phyloP scores from a whole-genome alignment of 192 early-diverging fungal species.

The Chytriomyces hyalinus region DNA sequence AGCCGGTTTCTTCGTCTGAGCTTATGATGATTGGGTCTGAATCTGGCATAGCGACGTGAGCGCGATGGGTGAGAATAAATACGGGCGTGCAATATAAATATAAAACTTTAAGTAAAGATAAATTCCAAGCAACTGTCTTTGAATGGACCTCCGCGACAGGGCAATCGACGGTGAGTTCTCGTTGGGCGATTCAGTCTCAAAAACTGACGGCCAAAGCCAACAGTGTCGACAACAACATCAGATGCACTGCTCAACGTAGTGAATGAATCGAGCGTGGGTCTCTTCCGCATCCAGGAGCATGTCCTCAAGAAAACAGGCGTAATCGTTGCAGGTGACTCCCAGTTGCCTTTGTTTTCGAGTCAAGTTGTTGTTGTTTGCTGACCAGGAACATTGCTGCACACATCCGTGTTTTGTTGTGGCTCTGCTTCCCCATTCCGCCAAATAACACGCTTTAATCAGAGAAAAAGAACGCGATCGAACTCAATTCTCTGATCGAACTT shows the following conservation, averaged over 20 bases:
- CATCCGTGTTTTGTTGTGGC: background rate
- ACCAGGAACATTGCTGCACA: background rate
- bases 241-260: constrained; percentile 53
- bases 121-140: no score
- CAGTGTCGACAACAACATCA: constrained; percentile 7
- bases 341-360: background rate
- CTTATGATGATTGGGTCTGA: no score
- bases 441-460: background rate
- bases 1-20: no score
- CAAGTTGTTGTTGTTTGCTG: background rate
- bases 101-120: no score
- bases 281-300: constrained; percentile 55
- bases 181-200: no score
- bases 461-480: background rate
- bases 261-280: constrained; percentile 48
- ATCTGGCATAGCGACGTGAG: no score
- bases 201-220: background rate
- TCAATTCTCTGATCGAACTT: background rate
- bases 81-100: no score
- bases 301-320: constrained; percentile 45
- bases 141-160: no score
- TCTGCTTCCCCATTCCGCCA: background rate
- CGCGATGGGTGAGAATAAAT: no score
- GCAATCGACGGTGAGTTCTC: no score
- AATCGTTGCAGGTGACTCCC: constrained; percentile 34